These are phyloP conservation scores for Boletus tomentosulus DNA, from an alignment of 768 basidiomycete genomes.

Conservation along the genomic window DNA sequence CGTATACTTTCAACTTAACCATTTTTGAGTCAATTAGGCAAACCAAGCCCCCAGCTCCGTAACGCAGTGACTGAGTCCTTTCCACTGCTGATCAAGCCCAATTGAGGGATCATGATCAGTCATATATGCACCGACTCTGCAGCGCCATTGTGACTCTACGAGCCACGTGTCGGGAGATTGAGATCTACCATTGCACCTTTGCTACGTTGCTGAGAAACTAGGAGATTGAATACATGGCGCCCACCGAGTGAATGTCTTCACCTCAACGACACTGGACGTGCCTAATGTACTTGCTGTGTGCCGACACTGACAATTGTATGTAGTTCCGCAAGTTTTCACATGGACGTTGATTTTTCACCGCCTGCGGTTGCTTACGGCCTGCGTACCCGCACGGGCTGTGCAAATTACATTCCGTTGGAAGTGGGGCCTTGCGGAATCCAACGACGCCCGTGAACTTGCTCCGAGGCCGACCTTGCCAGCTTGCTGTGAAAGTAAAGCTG, in stretches of 20 bases:
- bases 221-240: not conserved
- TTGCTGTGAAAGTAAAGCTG: not conserved
- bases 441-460: not conserved
- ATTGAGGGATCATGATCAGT: slow-evolving; percentile 12
- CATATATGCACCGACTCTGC: slow-evolving; percentile 9
- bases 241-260: not conserved
- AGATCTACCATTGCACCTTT: slow-evolving; percentile 13
- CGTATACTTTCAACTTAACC: slow-evolving; percentile 3
- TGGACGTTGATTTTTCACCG: slow-evolving; percentile 19
- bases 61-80: slow-evolving; percentile 8
- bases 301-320: slow-evolving; percentile 10
- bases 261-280: not conserved
- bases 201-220: slow-evolving; percentile 13
- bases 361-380: slow-evolving; percentile 18
- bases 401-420: not conserved
- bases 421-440: not conserved
- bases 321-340: slow-evolving; percentile 19
- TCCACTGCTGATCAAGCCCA: slow-evolving; percentile 20
- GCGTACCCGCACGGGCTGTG: slow-evolving; percentile 24
- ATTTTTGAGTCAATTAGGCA: slow-evolving; percentile 13
- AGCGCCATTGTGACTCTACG: not conserved
- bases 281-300: slow-evolving; percentile 17
- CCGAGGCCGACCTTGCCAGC: not conserved
- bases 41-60: slow-evolving; percentile 7
- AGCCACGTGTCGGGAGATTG: slow-evolving; percentile 17